Base-by-base conservation (phyloP, 345 rosid genomes). In the Trapa incisa region DNA sequence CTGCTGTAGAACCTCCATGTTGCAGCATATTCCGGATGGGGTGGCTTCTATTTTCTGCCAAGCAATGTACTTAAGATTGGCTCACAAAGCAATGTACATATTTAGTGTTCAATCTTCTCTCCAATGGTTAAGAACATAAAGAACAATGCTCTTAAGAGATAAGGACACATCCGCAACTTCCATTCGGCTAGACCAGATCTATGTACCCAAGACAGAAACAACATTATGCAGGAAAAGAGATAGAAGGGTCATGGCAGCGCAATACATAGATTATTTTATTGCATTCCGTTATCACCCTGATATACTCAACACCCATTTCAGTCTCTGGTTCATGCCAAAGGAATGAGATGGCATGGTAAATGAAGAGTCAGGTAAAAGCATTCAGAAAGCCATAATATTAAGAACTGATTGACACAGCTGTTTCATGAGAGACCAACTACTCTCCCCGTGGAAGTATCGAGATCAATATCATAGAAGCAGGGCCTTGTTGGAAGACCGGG, bases 401-500 rank as follows among this genome's bases (percentile, higher is more conserved):
- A 2, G 48, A 22, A 22, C 29, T 22, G 0, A 7, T 2, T 50
- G 33, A 58, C 63, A 32, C 5, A 33, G 37, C 15, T 32, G 33
- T 29, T 69, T 81, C 72, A 91, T 13, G 99, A 91, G 56, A 94
- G 96, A 48, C 99, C 99, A 36, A 84, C 75, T 64, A 94, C 95
- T 75, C 85, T 91, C 53, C 97, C 96, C 1, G 96, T 89, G 66
- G 72, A 81, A 4, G 93, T 85, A 77, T 91, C 86, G 1, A 91
- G 75, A 73, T 94, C 97, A 38, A 94, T 94, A 68, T 91, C 99
- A 7, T 89, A 94, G 73, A 94, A 94, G 80, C 96, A 89, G 43
- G 99, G 99, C 79, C 99, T 84, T 56, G 99, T 94, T 2, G 97
- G 97, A 65, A 94, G 96, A 66, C 99, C 97, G 10, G 97, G 97